These are phyloP conservation scores for Chrysosporium queenslandicum DNA, from an alignment of 2,329 filamentous ascomycete genomes.

Conservation along the genomic window DNA sequence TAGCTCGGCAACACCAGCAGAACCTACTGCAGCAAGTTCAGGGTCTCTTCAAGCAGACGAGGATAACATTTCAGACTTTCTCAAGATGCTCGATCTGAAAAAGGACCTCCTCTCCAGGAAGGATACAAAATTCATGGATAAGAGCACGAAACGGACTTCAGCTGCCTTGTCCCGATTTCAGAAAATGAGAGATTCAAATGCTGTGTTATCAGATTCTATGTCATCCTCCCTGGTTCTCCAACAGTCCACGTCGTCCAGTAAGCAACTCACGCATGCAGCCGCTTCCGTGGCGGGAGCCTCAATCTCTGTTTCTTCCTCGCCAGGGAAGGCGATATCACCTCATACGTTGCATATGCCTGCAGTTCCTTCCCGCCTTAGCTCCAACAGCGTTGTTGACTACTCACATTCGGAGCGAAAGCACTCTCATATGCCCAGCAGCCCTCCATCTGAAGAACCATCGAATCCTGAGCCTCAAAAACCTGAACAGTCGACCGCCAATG, in stretches of 20 bases:
- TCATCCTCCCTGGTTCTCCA: constrained; percentile 79
- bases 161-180: constrained; percentile 79
- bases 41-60: constrained; percentile 69
- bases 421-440: constrained; percentile 25
- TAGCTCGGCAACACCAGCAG: constrained; percentile 69
- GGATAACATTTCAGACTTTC: constrained; percentile 85
- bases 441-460: constrained; percentile 30
- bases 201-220: constrained; percentile 83
- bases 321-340: constrained; percentile 78
- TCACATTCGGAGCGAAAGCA: constrained; percentile 29
- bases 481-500: constrained; percentile 31
- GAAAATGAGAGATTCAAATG: constrained; percentile 79
- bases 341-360: constrained; percentile 89
- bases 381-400: constrained; percentile 74
- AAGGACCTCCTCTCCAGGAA: constrained; percentile 69
- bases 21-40: constrained; percentile 52
- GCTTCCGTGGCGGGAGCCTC: constrained; percentile 50
- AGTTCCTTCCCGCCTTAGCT: constrained; percentile 84
- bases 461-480: constrained; percentile 28
- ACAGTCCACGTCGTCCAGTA: constrained; percentile 64
- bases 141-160: constrained; percentile 62
- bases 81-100: constrained; percentile 77
- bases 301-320: constrained; percentile 72
- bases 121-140: constrained; percentile 49
- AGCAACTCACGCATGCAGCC: constrained; percentile 55